Percentiles rank a stretch among this genome's conserved stretches.
phyloP scores from a whole-genome alignment of 1,284 basidiomycete species.

The Schizopora paradoxa region DNA sequence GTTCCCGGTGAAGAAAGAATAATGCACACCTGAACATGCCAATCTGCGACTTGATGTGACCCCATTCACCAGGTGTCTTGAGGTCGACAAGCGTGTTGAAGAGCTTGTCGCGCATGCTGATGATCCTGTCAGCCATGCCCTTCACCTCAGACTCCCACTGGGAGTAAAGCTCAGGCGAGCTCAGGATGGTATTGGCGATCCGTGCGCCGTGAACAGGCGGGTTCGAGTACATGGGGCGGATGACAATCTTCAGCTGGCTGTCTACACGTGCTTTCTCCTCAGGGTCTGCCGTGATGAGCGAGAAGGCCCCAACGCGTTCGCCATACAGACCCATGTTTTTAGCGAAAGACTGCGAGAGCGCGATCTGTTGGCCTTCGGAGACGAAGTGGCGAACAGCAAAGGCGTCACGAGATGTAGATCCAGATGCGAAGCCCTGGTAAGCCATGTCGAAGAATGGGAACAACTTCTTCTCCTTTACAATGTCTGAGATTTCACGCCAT shows the following conservation, averaged over 20 bases:
- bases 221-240: slow-evolving; percentile 98
- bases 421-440: slow-evolving; percentile 94
- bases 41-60: slow-evolving; percentile 95
- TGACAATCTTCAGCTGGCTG: slow-evolving; percentile 93
- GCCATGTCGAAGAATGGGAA: slow-evolving; percentile 98
- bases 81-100: slow-evolving; percentile 78
- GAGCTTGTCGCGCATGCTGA: slow-evolving; percentile 87
- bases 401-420: slow-evolving; percentile 84
- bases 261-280: slow-evolving; percentile 88
- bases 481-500: slow-evolving; percentile 88
- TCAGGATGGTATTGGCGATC: slow-evolving; percentile 82
- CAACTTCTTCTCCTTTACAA: slow-evolving; percentile 82
- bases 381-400: slow-evolving; percentile 96
- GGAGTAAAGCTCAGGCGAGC: slow-evolving; percentile 68
- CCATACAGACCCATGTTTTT: slow-evolving; percentile 99
- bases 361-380: slow-evolving; percentile 79
- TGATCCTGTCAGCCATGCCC: slow-evolving; percentile 95
- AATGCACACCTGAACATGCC: slow-evolving; percentile 80
- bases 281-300: slow-evolving; percentile 64
- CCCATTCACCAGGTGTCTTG: slow-evolving; percentile 93
- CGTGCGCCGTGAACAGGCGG: slow-evolving; percentile 94
- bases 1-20: slow-evolving; percentile 16
- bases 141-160: slow-evolving; percentile 93
- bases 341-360: slow-evolving; percentile 91
- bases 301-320: slow-evolving; percentile 95